Evolutionary conservation across 192 early-diverging fungal genomes (phyloP).

Genomic region (Coemansia sp.): DNA sequence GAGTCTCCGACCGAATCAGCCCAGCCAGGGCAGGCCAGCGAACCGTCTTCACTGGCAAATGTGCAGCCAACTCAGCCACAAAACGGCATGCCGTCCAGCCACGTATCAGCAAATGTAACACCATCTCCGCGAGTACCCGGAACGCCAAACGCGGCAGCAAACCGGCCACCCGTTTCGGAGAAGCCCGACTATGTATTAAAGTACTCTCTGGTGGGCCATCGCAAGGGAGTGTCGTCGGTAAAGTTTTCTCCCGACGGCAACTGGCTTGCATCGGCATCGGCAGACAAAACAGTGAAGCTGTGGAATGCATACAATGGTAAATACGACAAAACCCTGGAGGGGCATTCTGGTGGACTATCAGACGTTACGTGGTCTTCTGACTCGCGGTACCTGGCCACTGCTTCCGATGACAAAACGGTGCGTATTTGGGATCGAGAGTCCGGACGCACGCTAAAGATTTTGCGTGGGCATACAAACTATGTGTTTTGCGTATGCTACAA

Average conservation of each 20-base stretch:
- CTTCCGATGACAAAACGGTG: conserved; percentile 93
- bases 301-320: conserved; percentile 88
- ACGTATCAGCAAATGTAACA: conserved; percentile 3
- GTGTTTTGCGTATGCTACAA: conserved; percentile 99
- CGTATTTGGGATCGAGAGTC: conserved; percentile 86
- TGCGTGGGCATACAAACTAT: conserved; percentile 93
- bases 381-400: conserved; percentile 82
- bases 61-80: conserved; percentile 6
- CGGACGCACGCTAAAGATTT: conserved; percentile 66
- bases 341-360: conserved; percentile 89
- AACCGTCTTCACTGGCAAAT: background rate
- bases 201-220: conserved; percentile 89
- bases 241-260: conserved; percentile 98
- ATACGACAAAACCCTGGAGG: conserved; percentile 80
- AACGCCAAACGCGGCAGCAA: conserved; percentile 11
- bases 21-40: background rate
- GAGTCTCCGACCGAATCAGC: conserved; percentile 1
- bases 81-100: conserved; percentile 11
- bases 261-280: conserved; percentile 87
- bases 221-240: conserved; percentile 89
- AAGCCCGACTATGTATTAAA: conserved; percentile 83
- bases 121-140: conserved; percentile 6
- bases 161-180: conserved; percentile 20
- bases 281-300: conserved; percentile 92
- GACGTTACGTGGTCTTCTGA: conserved; percentile 96